Conservation (phyloP, 2,329 filamentous ascomycete species). For the Aspergillus sp. region DNA sequence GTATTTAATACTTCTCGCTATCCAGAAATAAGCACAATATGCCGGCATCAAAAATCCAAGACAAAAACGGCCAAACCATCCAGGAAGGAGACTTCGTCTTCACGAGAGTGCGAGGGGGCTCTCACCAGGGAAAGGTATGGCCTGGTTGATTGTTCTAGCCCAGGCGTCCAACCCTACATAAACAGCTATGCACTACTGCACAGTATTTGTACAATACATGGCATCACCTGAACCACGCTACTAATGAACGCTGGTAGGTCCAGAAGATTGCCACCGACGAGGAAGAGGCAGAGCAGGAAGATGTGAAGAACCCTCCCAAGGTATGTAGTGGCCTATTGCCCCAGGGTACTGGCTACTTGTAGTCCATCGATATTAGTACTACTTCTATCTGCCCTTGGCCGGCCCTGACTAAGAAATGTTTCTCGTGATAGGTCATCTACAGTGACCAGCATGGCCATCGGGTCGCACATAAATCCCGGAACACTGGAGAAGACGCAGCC, state of each 20-base stretch:
- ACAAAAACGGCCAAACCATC: constrained; percentile 23
- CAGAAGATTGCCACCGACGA: constrained; percentile 26
- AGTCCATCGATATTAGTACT: too few relatives aligned
- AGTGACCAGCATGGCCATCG: constrained; percentile 28
- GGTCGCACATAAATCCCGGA: constrained; percentile 26
- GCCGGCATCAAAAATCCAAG: constrained; percentile 20
- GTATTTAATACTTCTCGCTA: neutral
- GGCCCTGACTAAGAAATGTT: too few relatives aligned
- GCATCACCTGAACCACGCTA: too few relatives aligned
- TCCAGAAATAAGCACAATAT: constrained; percentile 8
- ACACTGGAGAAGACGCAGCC: constrained; percentile 20
- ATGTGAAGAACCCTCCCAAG: constrained; percentile 26
- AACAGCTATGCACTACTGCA: too few relatives aligned
- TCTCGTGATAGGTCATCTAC: constrained; percentile 22
- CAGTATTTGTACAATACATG: too few relatives aligned
- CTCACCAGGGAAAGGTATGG: constrained; percentile 23
- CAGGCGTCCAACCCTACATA: neutral
- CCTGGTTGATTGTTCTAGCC: neutral
- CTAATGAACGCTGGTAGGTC: constrained; percentile 10
- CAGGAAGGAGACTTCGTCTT: constrained; percentile 23
- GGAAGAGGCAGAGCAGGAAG: constrained; percentile 20
- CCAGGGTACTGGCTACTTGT: neutral
- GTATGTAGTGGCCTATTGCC: constrained; percentile 10
- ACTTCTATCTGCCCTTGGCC: too few relatives aligned
- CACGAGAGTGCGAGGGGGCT: constrained; percentile 24